Evolutionary conservation across 2,329 filamentous ascomycete genomes (phyloP).

Genomic region (Erysiphe neolycopersici): DNA sequence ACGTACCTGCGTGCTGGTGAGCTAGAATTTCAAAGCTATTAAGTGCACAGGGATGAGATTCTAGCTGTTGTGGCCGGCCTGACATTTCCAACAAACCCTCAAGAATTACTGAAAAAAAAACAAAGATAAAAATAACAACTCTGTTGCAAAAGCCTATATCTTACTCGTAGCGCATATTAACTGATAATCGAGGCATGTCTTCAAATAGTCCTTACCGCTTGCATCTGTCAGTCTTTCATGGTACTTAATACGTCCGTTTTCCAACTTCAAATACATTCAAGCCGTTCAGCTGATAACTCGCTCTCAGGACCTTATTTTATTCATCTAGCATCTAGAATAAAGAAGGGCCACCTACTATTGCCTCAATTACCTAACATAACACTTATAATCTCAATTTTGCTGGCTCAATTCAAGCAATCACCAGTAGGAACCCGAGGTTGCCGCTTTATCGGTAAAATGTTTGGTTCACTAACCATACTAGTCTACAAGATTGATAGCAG

Average conservation of each 20-base stretch:
- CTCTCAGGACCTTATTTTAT: neutral
- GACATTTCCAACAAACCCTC: no score
- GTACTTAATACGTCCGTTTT: neutral
- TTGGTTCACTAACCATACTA: neutral
- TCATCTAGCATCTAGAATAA: neutral
- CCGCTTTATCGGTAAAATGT: neutral
- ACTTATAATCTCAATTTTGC: neutral
- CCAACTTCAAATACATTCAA: neutral
- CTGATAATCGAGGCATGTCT: no score
- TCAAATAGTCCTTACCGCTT: no score
- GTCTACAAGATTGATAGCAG: neutral
- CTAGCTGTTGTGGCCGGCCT: no score
- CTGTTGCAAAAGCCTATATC: no score
- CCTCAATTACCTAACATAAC: neutral
- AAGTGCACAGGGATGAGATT: no score
- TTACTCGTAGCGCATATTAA: no score
- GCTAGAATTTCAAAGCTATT: no score
- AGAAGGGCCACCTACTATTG: neutral
- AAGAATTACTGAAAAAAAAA: no score
- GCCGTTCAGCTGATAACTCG: neutral
- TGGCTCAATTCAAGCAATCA: neutral
- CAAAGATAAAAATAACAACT: no score
- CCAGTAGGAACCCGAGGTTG: neutral
- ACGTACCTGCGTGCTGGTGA: no score
- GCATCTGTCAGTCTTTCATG: neutral